Percentiles rank a stretch among this genome's conserved stretches.
These are phyloP conservation scores for Rhodocollybia butyracea DNA, from an alignment of 768 basidiomycete genomes.

Conservation along the genomic window DNA sequence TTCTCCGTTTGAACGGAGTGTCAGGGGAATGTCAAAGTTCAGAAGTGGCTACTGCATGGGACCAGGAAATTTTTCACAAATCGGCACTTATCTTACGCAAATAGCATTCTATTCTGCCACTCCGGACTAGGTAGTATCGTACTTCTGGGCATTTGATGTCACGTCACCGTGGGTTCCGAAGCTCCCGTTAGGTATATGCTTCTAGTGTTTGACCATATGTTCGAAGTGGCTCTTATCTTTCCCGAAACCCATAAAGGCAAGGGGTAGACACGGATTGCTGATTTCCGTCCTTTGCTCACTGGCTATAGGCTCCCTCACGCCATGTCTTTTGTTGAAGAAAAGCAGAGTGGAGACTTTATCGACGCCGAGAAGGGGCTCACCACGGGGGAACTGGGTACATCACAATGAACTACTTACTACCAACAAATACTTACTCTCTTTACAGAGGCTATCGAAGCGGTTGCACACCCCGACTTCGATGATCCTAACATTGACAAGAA, in stretches of 20 bases:
- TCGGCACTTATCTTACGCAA: too few species aligned
- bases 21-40: too few species aligned
- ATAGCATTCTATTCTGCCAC: too few species aligned
- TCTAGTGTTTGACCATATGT: neutral
- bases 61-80: too few species aligned
- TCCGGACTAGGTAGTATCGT: too few species aligned
- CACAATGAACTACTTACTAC: neutral
- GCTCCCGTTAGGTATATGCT: neutral
- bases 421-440: neutral
- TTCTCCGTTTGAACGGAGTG: too few species aligned
- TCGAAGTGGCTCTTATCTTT: slow-evolving; percentile 2
- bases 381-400: neutral
- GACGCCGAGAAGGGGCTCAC: slow-evolving; percentile 7
- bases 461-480: slow-evolving; percentile 21
- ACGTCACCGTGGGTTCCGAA: too few species aligned
- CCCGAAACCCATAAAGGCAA: neutral
- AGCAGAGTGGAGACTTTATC: slow-evolving; percentile 3
- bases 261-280: neutral
- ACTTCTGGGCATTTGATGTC: neutral
- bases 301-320: slow-evolving; percentile 1
- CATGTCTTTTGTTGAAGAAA: slow-evolving; percentile 8
- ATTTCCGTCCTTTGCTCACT: slow-evolving; percentile 2
- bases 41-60: too few species aligned
- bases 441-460: slow-evolving; percentile 11
- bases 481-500: slow-evolving; percentile 29